phyloP scores from a whole-genome alignment of 768 basidiomycete species.

The Pisolithus orientalis region DNA sequence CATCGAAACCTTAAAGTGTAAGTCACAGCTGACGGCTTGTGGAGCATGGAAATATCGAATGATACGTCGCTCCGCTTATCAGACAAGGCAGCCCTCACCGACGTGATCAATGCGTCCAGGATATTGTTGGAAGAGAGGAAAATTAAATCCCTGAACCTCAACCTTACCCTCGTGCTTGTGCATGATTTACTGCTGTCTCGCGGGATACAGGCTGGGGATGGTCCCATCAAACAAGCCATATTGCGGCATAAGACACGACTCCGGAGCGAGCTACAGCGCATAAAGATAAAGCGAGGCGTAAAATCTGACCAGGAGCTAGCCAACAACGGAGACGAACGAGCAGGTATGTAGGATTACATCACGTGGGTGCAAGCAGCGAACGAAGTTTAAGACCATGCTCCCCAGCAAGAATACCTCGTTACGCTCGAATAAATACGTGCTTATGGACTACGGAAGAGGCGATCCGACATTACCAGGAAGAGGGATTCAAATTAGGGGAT shows the following conservation, averaged over 20 bases:
- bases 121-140: constrained; percentile 69
- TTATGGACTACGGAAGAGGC: constrained; percentile 65
- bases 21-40: constrained; percentile 19
- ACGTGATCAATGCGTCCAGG: constrained; percentile 62
- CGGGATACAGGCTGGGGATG: constrained; percentile 88
- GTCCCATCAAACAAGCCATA: constrained; percentile 83
- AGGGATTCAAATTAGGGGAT: constrained; percentile 49
- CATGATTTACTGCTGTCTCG: constrained; percentile 83
- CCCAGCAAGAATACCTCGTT: constrained; percentile 70
- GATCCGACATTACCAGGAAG: constrained; percentile 44
- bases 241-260: constrained; percentile 87
- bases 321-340: constrained; percentile 51
- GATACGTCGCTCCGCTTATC: not conserved
- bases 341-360: constrained; percentile 39
- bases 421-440: constrained; percentile 76
- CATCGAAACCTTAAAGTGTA: constrained; percentile 95
- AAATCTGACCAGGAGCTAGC: constrained; percentile 61
- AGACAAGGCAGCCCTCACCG: constrained; percentile 76
- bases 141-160: constrained; percentile 69
- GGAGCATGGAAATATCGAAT: constrained; percentile 3
- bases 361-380: not conserved
- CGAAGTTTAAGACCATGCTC: not conserved
- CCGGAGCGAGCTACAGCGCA: constrained; percentile 76
- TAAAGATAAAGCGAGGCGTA: constrained; percentile 72
- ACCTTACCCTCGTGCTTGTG: constrained; percentile 78